A percentile compares a stretch with the other conserved stretches of the same genome.
phyloP scores from a whole-genome alignment of 805 yeast genomes.

The Naumovozyma baii region DNA sequence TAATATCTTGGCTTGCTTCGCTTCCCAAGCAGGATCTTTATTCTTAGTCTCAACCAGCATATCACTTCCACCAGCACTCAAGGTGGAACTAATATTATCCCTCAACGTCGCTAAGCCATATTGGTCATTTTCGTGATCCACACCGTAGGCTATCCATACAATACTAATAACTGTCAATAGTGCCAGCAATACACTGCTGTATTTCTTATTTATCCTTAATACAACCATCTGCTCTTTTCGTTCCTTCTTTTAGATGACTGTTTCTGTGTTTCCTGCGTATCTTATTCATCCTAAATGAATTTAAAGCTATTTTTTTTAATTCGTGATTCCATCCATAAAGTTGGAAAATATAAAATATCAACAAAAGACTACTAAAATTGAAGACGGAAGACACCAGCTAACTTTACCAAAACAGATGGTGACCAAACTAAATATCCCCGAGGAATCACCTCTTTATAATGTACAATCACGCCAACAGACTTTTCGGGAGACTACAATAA shows the following conservation, averaged over 20 bases:
- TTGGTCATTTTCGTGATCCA: not conserved
- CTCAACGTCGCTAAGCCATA: not conserved
- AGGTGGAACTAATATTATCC: not conserved
- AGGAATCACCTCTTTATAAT: not conserved
- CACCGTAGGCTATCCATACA: not conserved
- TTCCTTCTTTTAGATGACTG: not conserved
- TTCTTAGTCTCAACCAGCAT: not conserved
- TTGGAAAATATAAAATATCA: constrained; percentile 1
- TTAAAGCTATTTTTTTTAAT: too few relatives aligned
- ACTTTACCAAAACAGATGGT: not conserved
- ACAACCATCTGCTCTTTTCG: not conserved
- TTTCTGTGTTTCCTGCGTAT: too few relatives aligned
- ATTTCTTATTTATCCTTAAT: not conserved
- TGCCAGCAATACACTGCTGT: not conserved
- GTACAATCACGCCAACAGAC: constrained; percentile 1
- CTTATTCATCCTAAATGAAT: too few relatives aligned
- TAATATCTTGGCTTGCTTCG: not conserved
- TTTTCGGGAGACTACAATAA: constrained; percentile 9
- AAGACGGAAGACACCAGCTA: not conserved
- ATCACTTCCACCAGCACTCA: not conserved
- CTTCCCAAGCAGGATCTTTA: not conserved
- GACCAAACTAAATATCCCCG: not conserved
- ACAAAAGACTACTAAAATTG: not conserved
- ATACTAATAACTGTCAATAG: not conserved
- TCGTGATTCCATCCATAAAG: constrained; percentile 1